These are phyloP conservation scores for Bullera alba DNA, from an alignment of 768 basidiomycete genomes.

Conservation along the genomic window DNA sequence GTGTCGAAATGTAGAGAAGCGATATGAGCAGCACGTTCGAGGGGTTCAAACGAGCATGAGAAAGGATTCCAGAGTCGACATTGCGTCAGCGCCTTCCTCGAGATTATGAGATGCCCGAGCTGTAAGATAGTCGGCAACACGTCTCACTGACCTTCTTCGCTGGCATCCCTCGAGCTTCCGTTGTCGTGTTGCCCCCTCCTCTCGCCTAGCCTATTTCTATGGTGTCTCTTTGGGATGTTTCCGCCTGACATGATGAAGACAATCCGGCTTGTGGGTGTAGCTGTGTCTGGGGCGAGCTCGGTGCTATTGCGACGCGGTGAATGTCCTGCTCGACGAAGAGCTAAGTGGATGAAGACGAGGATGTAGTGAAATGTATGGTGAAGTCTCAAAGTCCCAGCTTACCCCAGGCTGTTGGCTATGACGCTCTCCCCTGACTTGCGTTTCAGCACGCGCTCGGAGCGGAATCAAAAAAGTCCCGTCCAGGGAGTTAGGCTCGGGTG, in stretches of 20 bases:
- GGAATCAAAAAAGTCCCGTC: no score
- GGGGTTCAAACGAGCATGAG: not conserved
- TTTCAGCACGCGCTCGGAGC: no score
- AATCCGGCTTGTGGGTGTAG: no score
- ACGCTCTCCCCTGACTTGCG: no score
- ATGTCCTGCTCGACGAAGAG: not conserved
- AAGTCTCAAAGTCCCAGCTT: not conserved
- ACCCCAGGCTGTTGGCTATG: no score
- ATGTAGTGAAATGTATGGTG: not conserved
- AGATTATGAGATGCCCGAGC: not conserved
- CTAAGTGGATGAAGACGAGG: not conserved
- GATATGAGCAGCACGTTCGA: not conserved
- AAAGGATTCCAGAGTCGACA: no score
- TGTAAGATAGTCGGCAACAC: not conserved
- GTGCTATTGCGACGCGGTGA: slow-evolving; percentile 4
- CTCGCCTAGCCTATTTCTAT: slow-evolving; percentile 21
- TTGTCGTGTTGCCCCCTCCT: slow-evolving; percentile 19
- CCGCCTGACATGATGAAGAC: no score
- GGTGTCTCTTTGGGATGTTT: slow-evolving; percentile 20
- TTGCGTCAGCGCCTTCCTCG: not conserved
- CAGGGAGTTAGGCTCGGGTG: no score
- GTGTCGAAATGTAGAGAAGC: not conserved
- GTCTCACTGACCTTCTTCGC: slow-evolving; percentile 43
- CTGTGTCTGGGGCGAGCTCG: slow-evolving; percentile 1
- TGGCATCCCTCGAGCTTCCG: slow-evolving; percentile 43